Evolutionary conservation across 345 rosid genomes (phyloP).

Genomic region (Gynandropsis gynandra): DNA sequence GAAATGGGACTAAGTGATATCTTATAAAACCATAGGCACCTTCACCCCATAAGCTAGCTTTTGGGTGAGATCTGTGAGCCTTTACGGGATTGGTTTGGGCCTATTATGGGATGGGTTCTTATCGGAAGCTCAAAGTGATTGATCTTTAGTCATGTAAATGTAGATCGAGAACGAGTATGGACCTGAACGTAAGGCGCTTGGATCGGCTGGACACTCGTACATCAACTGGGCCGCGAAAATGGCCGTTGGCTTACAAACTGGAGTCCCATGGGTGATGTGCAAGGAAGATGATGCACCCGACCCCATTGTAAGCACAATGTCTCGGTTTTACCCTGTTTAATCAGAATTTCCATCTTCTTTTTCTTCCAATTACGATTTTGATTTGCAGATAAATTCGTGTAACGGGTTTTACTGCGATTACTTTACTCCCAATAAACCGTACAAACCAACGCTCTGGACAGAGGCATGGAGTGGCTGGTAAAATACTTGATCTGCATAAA

Average conservation of each 20-base stretch:
- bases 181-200: slow-evolving; percentile 78
- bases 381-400: slow-evolving; percentile 75
- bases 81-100: no score
- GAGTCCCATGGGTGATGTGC: slow-evolving; percentile 99
- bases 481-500: neutral
- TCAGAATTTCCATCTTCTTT: no score
- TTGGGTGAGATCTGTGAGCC: no score
- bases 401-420: slow-evolving; percentile 91
- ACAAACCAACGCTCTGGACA: slow-evolving; percentile 91
- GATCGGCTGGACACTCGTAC: slow-evolving; percentile 66
- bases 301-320: slow-evolving; percentile 32
- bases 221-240: slow-evolving; percentile 86
- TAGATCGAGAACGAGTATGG: slow-evolving; percentile 99
- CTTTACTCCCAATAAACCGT: slow-evolving; percentile 80
- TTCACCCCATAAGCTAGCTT: no score
- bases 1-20: no score
- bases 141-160: neutral
- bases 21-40: no score
- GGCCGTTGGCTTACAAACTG: slow-evolving; percentile 92
- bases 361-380: no score
- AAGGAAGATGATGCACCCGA: slow-evolving; percentile 99
- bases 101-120: no score
- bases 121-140: no score
- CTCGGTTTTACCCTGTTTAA: no score
- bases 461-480: slow-evolving; percentile 99